These are phyloP conservation scores for Haplosporangium sp. DNA, from an alignment of 371 early-diverging fungal species.

Conservation along the genomic window DNA sequence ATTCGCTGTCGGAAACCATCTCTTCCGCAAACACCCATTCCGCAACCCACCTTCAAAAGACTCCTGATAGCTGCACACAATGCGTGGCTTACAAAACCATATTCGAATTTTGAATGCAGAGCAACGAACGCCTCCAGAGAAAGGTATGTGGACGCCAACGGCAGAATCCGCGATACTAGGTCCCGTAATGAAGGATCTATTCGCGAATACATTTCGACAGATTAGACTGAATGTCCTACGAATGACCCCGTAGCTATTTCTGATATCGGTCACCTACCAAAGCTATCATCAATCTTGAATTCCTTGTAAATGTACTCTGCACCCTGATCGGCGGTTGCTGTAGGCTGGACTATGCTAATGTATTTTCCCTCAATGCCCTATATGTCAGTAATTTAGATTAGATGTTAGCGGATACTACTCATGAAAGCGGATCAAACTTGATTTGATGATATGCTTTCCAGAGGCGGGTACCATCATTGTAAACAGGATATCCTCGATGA, in stretches of 20 bases:
- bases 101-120: slow-evolving; percentile 77
- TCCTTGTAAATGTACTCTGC: slow-evolving; percentile 30
- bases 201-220: neutral
- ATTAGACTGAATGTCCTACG: no score
- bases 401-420: neutral
- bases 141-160: slow-evolving; percentile 78
- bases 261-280: slow-evolving; percentile 27
- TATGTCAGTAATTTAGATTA: neutral
- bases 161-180: slow-evolving; percentile 79
- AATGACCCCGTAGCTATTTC: no score
- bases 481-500: slow-evolving; percentile 90
- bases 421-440: neutral
- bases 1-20: no score
- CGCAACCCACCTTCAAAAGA: slow-evolving; percentile 69
- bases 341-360: slow-evolving; percentile 56
- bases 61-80: slow-evolving; percentile 82
- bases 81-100: slow-evolving; percentile 92
- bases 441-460: neutral
- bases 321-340: slow-evolving; percentile 35
- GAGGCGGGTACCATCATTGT: slow-evolving; percentile 77
- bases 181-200: slow-evolving; percentile 83
- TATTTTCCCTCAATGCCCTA: slow-evolving; percentile 90
- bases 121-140: slow-evolving; percentile 81
- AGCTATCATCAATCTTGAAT: slow-evolving; percentile 35
- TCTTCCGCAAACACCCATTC: neutral